Base-by-base conservation (phyloP, 345 rosid species). In the Melaleuca quinquenervia region DNA sequence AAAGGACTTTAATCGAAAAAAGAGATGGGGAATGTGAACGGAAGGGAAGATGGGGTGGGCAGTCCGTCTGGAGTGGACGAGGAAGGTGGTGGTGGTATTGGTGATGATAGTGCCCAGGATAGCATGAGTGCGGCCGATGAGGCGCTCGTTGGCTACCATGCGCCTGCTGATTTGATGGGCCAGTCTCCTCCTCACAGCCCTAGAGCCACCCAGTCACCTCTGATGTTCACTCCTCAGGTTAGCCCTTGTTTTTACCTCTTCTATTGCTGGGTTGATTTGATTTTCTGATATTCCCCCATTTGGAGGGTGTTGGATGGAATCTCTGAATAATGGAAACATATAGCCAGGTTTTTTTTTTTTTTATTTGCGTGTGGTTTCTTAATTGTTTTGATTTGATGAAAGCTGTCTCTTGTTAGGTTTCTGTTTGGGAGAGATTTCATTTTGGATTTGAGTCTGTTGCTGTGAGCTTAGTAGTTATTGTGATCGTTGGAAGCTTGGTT, bases 201-300 rank as follows among this genome's bases (percentile, higher is more conserved):
- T 64, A 91, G 96, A 62, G 93, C 96, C 64, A 93, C 94, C 53
- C 95, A 93, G 85, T 93, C 95, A 16, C 99, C 99, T 89, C 91
- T 94, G 86, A 93, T 95, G 98, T 97, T 96, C 88, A 90, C 98
- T 93, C 98, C 98, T 84, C 99, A 96, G 98, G 98, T 96, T 49
- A 41, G 48, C 7, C 78, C 78, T 36, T 36, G 7, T 32, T 87
- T 44, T 16, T 56, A 32, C 52, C 41, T 41, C 58, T 64, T n/a
- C 70, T 85, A 82, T 85, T 76, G 36, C 62, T 53, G 52, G 50
- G n/a, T 50, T 70, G 64, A 53, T 75, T 45, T 52, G 78, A 41
- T 70, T 70, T 20, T 36, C 24, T 70, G 78, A 20, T 36, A 41
- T 70, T 18, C 10, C 24, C 48, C 24, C 48, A 70, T 70, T 70